Percentiles rank a stretch among this genome's conserved stretches.
Conservation (phyloP, 2,329 filamentous ascomycete genomes). For the Bipolaris victoriae region DNA sequence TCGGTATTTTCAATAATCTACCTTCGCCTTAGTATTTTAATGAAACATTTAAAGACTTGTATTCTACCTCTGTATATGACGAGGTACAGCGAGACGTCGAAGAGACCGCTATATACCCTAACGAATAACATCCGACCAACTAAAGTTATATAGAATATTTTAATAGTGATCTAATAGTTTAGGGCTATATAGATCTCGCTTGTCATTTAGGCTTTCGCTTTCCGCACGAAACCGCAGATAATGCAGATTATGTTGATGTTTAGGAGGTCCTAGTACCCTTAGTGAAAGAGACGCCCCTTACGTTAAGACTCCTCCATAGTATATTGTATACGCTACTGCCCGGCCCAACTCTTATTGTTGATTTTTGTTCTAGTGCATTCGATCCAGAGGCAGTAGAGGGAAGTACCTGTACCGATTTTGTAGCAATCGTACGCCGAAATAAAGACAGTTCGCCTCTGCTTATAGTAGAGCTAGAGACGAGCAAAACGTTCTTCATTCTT, state of each 20-base stretch:
- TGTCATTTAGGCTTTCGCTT: neutral
- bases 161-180: neutral
- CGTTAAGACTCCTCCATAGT: constrained; percentile 2
- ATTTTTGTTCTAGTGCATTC: neutral
- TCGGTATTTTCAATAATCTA: neutral
- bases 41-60: constrained; percentile 1
- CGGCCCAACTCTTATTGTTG: neutral
- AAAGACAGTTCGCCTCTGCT: neutral
- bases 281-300: constrained; percentile 3
- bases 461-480: neutral
- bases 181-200: constrained; percentile 7
- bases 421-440: neutral
- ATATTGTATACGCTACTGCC: constrained; percentile 1
- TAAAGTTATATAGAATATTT: neutral
- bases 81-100: neutral
- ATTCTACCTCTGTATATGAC: neutral
- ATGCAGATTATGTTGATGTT: neutral
- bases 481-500: too few relatives aligned
- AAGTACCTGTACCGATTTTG: neutral
- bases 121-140: neutral
- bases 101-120: neutral
- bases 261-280: constrained; percentile 1
- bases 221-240: constrained; percentile 4
- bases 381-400: neutral
- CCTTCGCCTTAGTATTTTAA: neutral